These are phyloP conservation scores for Pecoramyces ruminantium DNA, from an alignment of 192 early-diverging fungal species.

Conservation along the genomic window DNA sequence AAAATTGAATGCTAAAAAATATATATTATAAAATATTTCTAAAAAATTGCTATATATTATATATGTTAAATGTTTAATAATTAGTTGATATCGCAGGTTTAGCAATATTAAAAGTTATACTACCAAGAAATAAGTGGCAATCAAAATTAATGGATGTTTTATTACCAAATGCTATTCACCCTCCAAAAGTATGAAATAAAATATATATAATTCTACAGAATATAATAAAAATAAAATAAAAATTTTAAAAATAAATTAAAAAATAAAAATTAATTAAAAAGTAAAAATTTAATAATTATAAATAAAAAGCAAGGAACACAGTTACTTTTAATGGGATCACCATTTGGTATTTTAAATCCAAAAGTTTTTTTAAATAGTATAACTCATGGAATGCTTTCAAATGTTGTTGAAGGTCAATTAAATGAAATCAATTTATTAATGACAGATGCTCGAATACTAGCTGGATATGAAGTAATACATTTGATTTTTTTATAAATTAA, in stretches of 20 bases:
- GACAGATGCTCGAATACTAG: neutral
- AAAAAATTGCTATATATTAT: too few species aligned
- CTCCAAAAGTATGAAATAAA: neutral
- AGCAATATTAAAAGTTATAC: neutral
- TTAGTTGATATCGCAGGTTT: neutral
- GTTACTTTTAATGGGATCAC: neutral
- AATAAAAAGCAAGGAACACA: neutral
- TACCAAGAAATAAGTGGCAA: neutral
- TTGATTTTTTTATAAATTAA: too few species aligned
- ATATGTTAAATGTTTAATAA: too few species aligned
- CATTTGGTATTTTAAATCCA: neutral
- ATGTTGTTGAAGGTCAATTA: neutral
- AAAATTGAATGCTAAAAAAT: neutral
- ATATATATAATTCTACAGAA: too few species aligned
- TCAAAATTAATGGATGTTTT: neutral
- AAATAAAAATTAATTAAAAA: too few species aligned
- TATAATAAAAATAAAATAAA: too few species aligned
- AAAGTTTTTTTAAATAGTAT: neutral
- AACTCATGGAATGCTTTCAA: neutral
- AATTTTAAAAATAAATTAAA: too few species aligned
- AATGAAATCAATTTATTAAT: neutral
- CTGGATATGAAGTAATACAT: neutral
- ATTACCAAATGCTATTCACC: neutral
- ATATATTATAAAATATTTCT: neutral
- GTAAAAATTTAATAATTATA: too few species aligned